Evolutionary conservation across 768 basidiomycete species (phyloP).

Genomic region (Gloeopeniophorella convolvens): DNA sequence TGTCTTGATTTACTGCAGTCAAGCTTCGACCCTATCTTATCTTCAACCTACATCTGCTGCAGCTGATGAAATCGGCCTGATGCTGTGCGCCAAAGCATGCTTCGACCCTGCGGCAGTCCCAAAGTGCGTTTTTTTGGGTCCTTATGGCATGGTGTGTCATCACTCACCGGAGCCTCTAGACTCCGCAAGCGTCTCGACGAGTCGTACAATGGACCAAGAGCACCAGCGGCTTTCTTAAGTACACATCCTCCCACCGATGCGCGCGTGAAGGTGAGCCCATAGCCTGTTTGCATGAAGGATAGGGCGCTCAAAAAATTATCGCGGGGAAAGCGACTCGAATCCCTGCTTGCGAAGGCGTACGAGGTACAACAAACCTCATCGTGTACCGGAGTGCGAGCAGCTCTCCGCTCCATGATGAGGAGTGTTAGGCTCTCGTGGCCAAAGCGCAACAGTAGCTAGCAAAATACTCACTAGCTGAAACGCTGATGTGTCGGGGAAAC

Average conservation of each 20-base stretch:
- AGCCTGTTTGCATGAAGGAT: no score
- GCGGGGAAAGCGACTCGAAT: no score
- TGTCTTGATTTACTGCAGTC: neutral
- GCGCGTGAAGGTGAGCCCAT: constrained; percentile 57
- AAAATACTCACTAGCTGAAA: no score
- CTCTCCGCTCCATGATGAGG: no score
- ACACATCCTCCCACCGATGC: constrained; percentile 77
- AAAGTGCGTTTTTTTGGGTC: constrained; percentile 39
- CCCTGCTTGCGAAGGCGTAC: no score
- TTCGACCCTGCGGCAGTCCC: constrained; percentile 76
- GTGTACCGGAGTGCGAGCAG: no score
- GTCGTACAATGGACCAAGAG: constrained; percentile 38
- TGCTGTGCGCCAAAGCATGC: constrained; percentile 77
- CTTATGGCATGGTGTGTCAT: neutral
- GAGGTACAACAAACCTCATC: no score
- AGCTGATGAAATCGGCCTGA: constrained; percentile 86
- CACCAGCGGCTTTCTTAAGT: constrained; percentile 46
- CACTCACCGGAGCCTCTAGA: constrained; percentile 22
- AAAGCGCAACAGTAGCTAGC: no score
- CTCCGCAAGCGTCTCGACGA: constrained; percentile 65
- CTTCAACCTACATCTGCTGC: neutral
- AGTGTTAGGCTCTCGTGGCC: no score
- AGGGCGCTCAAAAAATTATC: no score
- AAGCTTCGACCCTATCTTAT: no score
- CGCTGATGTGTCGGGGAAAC: no score